These are phyloP conservation scores for Cyclostephanos invisitatus DNA, from an alignment of 108 stramenopile species.

Conservation along the genomic window DNA sequence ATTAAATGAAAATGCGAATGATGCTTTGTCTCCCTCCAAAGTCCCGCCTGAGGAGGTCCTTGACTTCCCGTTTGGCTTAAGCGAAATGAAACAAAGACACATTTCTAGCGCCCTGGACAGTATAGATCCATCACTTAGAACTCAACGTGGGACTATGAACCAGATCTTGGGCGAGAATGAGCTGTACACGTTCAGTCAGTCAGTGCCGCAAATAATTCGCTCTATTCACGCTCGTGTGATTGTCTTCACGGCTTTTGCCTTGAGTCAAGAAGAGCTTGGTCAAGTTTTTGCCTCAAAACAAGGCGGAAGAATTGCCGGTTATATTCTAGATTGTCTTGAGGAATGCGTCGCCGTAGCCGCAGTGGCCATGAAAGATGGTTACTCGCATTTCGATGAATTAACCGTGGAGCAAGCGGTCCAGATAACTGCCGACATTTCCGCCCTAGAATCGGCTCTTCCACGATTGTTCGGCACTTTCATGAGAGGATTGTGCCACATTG, in stretches of 20 bases:
- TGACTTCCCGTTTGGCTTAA: conserved; percentile 82
- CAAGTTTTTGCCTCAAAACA: conserved; percentile 85
- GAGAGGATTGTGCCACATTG: conserved; percentile 87
- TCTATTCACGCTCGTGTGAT: conserved; percentile 89
- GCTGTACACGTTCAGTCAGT: conserved; percentile 72
- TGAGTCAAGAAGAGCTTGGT: conserved; percentile 87
- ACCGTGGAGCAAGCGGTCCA: conserved; percentile 88
- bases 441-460: conserved; percentile 76
- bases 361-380: conserved; percentile 85
- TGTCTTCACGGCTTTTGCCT: conserved; percentile 77
- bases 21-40: conserved; percentile 16
- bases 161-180: conserved; percentile 63
- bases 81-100: conserved; percentile 62
- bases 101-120: conserved; percentile 34
- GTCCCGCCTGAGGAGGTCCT: conserved; percentile 78
- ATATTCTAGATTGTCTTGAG: conserved; percentile 86
- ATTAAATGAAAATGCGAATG: conserved; percentile 23
- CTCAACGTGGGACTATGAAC: conserved; percentile 41
- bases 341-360: conserved; percentile 87
- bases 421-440: conserved; percentile 86
- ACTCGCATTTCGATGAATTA: conserved; percentile 72
- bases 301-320: conserved; percentile 78
- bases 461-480: conserved; percentile 87
- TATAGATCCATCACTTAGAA: conserved; percentile 48
- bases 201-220: conserved; percentile 78